Base-by-base conservation (phyloP, 1,139 yeast species). In the Candida sanyaensis region DNA sequence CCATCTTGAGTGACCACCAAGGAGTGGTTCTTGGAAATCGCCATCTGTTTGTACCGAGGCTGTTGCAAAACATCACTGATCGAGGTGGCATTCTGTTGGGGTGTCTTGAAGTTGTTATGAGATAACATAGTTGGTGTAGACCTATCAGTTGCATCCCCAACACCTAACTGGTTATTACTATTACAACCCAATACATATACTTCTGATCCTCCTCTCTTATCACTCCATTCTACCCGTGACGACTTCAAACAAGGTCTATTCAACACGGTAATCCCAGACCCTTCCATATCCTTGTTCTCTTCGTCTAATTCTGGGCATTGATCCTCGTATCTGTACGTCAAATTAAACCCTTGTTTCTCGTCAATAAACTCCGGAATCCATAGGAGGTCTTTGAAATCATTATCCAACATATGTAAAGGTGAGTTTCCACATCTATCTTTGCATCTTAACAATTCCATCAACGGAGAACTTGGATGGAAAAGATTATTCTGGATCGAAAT, bases 381-480 rank as follows among this genome's bases (percentile, higher is more conserved):
- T 7, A 64, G 52, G 32, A 77, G 54, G 55, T 63, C 69, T 50
- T 66, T 73, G 46, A 62, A 62, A 51, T 77, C 79, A 55, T 77
- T 77, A 50, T 69, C 71, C 28, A 80, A 52, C 12, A 86, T 62
- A 57, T 84, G 88, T 48, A 86, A 60, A 0, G 93, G 91, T 0
- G 89, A 83, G 29, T 73, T 64, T 2, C 85, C 83, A 56, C 78
- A 83, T 38, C 92, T 71, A 64, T 91, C 98, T 55, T 83, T 84
- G 38, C 80, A 69, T 43, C 78, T 76, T 12, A 84, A 62, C 24
- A 81, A 60, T 7, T 77, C 81, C 6, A 60, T 52, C 13, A 71
- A 57, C 4, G 59, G 36, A 11, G 65, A 52, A 43, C 67, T 65
- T 37, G 55, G 54, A 5, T 57, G 56, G 43, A 39, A 65, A 56